These are phyloP conservation scores for Potentilla sterilis DNA, from an alignment of 306 rosid genomes.

Conservation along the genomic window DNA sequence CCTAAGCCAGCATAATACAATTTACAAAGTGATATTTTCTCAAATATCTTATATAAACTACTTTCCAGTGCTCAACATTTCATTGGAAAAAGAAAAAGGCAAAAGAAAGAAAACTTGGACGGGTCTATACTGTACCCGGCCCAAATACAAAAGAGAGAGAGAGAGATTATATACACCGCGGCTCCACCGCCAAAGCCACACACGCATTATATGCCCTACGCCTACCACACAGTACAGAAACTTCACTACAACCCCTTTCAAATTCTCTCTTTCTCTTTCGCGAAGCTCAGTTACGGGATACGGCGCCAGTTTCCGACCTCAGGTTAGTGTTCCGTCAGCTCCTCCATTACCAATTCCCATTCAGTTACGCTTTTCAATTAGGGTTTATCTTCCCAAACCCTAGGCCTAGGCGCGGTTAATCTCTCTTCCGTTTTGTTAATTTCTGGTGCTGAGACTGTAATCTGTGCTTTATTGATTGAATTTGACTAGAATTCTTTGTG, in stretches of 20 bases:
- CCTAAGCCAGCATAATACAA: too few relatives aligned
- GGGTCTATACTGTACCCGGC: too few relatives aligned
- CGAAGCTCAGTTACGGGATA: constrained; percentile 19
- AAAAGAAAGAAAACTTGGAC: too few relatives aligned
- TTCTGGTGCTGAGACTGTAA: background rate
- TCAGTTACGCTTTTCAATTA: constrained; percentile 10
- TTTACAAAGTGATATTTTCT: too few relatives aligned
- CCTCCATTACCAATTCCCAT: background rate
- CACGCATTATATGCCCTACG: constrained; percentile 1
- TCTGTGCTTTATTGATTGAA: background rate
- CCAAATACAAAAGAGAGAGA: background rate
- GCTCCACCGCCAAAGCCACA: background rate
- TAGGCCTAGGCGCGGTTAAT: constrained; percentile 25
- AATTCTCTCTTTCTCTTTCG: background rate
- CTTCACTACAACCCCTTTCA: background rate
- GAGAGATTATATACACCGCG: background rate
- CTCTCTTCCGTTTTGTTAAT: background rate
- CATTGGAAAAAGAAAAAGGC: too few relatives aligned
- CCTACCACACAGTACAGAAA: background rate
- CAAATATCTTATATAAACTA: too few relatives aligned
- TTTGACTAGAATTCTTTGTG: background rate
- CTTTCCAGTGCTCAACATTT: too few relatives aligned
- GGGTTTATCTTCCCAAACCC: constrained; percentile 50
- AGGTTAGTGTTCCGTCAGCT: constrained; percentile 26
- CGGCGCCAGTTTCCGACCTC: constrained; percentile 25